Base-by-base conservation (phyloP, 78 protist species). In the Mastigamoeba balamuthi region DNA sequence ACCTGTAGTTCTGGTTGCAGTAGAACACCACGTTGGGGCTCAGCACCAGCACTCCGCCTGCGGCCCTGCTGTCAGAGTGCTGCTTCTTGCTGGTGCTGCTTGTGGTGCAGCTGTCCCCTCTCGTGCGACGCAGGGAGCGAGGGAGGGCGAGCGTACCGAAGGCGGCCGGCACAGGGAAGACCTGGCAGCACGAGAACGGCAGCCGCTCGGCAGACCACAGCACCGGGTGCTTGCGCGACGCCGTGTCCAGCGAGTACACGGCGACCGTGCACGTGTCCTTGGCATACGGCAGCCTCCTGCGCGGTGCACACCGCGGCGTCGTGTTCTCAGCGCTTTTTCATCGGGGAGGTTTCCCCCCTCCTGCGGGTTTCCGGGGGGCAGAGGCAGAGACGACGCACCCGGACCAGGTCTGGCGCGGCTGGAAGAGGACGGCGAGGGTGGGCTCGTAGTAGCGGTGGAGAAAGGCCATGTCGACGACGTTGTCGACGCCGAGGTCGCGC, bases 391-490 rank as follows among this genome's bases (percentile, higher is more conserved):
- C n/a, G 37, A 53, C 44, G 4, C 67, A 53, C 35, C 83, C 48
- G 1, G 86, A 73, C 81, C 84, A 73, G 7, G 86, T 85, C 52
- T 66, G 76, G 6, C 58, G 37, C 5, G 90, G 90, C 37, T 85
- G 82, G 36, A 75, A 77, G 10, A 78, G 33, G 43, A 87, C 43
- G 30, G 77, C 40, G 7, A 87, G 43, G 2, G 92, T 87, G 23
- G 92, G 92, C 65, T 87, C 92, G 30, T 73, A 82, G 73, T 82
- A 87, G 6, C 82, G 77, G 39, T 77, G 68, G 30, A 87, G 81
- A 65, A 87, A 87, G 25, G 66, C 70, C 6, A 81, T 65, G 58
- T 82, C 87, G n/a, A 68, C 65, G n/a, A 87, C 70, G 73, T 82
- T 73, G 40, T 75, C 53, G n/a, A 78, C 38, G 5, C 67, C 48